Conservation (phyloP, 2,329 filamentous ascomycete genomes). For the Cucurbitaria berberidis region DNA sequence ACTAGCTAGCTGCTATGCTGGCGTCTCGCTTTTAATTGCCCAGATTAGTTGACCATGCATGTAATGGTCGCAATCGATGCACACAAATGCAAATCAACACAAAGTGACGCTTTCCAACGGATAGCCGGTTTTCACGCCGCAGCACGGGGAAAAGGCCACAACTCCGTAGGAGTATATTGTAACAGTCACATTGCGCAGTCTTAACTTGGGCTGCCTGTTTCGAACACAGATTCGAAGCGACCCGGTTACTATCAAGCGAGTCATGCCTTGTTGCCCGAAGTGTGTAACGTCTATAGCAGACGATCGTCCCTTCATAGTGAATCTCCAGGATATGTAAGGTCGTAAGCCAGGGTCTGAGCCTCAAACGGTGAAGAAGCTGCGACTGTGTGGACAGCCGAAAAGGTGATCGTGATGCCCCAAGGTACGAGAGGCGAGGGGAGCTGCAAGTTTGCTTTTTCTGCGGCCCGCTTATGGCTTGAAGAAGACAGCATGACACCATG, state of each 20-base stretch:
- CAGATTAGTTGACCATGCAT: slow-evolving; percentile 23
- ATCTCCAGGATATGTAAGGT: not conserved
- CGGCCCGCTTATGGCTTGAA: slow-evolving; percentile 10
- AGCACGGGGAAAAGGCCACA: not conserved
- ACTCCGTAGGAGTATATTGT: not conserved
- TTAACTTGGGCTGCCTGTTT: not conserved
- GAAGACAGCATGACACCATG: slow-evolving; percentile 10
- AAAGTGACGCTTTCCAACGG: slow-evolving; percentile 1
- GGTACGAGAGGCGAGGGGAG: not conserved
- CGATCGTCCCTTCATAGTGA: not conserved
- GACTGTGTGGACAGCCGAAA: not conserved
- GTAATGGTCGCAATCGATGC: slow-evolving; percentile 10
- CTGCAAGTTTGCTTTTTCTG: slow-evolving; percentile 12
- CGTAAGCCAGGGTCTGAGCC: not conserved
- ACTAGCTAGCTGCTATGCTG: slow-evolving; percentile 12
- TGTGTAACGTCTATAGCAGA: not conserved
- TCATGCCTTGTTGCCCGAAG: not conserved
- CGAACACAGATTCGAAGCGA: not conserved
- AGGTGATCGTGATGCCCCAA: not conserved
- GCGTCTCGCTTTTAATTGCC: slow-evolving; percentile 29
- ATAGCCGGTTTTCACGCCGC: not conserved
- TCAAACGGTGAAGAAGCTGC: not conserved
- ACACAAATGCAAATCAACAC: slow-evolving; percentile 15
- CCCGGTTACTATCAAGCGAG: not conserved
- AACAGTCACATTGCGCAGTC: not conserved